Evolutionary conservation across 106 monocot genomes (phyloP), one percentile per base, ranked within the genome.

Genomic region (Xerophyta viscosa): DNA sequence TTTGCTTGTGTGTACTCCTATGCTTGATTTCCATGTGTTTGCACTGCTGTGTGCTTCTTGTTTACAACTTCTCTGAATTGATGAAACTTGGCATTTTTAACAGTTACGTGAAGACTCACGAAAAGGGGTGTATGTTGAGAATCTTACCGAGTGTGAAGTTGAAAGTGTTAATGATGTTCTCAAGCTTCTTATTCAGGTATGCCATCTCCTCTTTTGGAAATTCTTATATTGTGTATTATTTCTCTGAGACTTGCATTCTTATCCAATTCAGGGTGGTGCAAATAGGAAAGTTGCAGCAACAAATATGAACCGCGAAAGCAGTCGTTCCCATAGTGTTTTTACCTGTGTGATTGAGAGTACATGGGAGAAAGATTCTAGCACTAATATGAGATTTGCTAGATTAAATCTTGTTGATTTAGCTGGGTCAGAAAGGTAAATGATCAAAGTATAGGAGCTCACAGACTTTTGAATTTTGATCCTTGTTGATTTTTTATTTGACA

Each of bases 231-330:
- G n/a, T n/a, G n/a, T n/a, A n/a, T n/a, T n/a, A n/a, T n/a, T n/a
- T n/a, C n/a, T n/a, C n/a, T n/a, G n/a, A n/a, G n/a, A n/a, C n/a
- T n/a, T n/a, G n/a, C n/a, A n/a, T n/a, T n/a, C n/a, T n/a, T n/a
- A n/a, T n/a, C n/a, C n/a, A n/a, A n/a, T n/a, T 54, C 48, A 94
- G 93, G 93, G 93, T 53, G 65, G 84, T 57, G 72, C 88, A 60
- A 94, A 94, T 70, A 84, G 93, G 56, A 94, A 66, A 64, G 81
- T 94, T 36, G 88, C 93, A 36, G 77, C 88, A 51, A 94, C 93
- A 55, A 87, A 88, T 41, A 94, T 94, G 93, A 94, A 94, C 39
- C 74, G 73, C 41, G 93, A 87, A 59, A 88, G 93, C 67, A 94
- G 93, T 36, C 87, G 93, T 53, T 94, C 93, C 15, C 93, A 94